Conservation (phyloP, 2,329 filamentous ascomycete species). For the Teratosphaeria nubilosa region DNA sequence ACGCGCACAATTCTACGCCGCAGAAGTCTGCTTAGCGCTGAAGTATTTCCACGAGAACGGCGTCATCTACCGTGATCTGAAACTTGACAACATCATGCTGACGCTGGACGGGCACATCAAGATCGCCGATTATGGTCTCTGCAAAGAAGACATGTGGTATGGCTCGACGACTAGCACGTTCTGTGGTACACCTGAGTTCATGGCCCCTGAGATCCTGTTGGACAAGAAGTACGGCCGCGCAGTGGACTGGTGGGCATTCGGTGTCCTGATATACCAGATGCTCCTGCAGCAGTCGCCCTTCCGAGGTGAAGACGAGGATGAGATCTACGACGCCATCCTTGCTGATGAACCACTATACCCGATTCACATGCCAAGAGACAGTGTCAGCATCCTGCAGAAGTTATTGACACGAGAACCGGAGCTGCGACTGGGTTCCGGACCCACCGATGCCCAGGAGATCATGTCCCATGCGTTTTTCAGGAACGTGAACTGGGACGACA, state of each 20-base stretch:
- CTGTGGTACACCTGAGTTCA: slow-evolving; percentile 98
- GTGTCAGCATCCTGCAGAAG: slow-evolving; percentile 95
- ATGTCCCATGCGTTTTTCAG: slow-evolving; percentile 99
- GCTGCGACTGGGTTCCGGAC: slow-evolving; percentile 80
- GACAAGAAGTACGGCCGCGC: slow-evolving; percentile 98
- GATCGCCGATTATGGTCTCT: slow-evolving; percentile 95
- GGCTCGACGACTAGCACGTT: slow-evolving; percentile 94
- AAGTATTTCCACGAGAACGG: slow-evolving; percentile 99
- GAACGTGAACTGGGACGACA: slow-evolving; percentile 97
- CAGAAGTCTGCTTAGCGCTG: slow-evolving; percentile 89
- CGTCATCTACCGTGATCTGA: slow-evolving; percentile 84
- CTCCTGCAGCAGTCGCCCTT: slow-evolving; percentile 97
- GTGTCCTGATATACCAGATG: slow-evolving; percentile 99
- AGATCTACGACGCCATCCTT: slow-evolving; percentile 97
- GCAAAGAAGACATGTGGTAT: slow-evolving; percentile 99
- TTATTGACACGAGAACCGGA: slow-evolving; percentile 92
- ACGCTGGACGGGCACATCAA: slow-evolving; percentile 96
- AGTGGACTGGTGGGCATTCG: slow-evolving; percentile 99
- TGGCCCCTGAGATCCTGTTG: slow-evolving; percentile 96
- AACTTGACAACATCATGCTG: slow-evolving; percentile 80
- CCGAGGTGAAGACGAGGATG: slow-evolving; percentile 96
- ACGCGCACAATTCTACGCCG: slow-evolving; percentile 94
- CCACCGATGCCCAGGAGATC: slow-evolving; percentile 94
- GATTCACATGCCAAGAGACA: slow-evolving; percentile 97
- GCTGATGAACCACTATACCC: slow-evolving; percentile 96